Conservation (phyloP, 2,329 filamentous ascomycete species). For the Xylaria digitata region DNA sequence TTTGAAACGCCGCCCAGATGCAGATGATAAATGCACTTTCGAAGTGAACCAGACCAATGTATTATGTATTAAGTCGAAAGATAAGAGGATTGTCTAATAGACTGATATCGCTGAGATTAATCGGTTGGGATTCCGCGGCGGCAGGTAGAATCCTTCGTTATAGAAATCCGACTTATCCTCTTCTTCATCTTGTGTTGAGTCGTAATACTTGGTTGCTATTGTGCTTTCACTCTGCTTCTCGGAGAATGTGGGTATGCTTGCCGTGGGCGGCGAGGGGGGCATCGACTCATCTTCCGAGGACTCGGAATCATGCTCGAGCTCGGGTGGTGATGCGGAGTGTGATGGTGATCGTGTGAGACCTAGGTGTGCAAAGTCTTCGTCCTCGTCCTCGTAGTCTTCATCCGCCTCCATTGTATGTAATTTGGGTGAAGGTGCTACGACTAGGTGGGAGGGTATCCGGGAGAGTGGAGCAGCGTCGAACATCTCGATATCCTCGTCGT, state of each 20-base stretch:
- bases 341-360: conserved; percentile 76
- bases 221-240: conserved; percentile 64
- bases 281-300: conserved; percentile 78
- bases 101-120: conserved; percentile 67
- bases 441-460: conserved; percentile 56
- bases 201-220: conserved; percentile 50
- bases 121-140: conserved; percentile 62
- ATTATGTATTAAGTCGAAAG: conserved; percentile 46
- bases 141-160: conserved; percentile 65
- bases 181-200: conserved; percentile 55
- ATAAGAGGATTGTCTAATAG: conserved; percentile 58
- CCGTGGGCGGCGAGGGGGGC: conserved; percentile 75
- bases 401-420: conserved; percentile 53
- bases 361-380: conserved; percentile 71
- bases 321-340: conserved; percentile 73
- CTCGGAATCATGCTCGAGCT: conserved; percentile 76
- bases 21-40: conserved; percentile 49
- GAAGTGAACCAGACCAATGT: conserved; percentile 39
- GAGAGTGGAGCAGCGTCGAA: conserved; percentile 60
- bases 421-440: conserved; percentile 48
- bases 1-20: conserved; percentile 54
- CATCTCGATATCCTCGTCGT: conserved; percentile 69
- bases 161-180: conserved; percentile 57
- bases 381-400: conserved; percentile 57
- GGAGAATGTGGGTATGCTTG: conserved; percentile 68